Conservation (phyloP, 2,329 filamentous ascomycete species). For the Fusarium tricinctum region DNA sequence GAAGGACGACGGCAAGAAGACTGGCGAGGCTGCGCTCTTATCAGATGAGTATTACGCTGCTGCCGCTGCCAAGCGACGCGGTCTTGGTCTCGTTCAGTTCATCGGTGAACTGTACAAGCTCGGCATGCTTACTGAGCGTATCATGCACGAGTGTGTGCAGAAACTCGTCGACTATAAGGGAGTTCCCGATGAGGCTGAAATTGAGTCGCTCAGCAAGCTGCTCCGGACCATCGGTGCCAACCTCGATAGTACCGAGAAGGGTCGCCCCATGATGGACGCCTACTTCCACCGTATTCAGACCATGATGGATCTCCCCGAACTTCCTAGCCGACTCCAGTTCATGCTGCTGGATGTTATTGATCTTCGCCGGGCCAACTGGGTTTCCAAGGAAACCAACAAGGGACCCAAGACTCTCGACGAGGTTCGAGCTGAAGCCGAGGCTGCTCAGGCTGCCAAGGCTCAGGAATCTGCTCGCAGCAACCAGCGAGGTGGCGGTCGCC, state of each 20-base stretch:
- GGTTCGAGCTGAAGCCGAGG: constrained; percentile 86
- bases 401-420: constrained; percentile 97
- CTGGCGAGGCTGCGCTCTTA: constrained; percentile 82
- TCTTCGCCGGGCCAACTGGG: constrained; percentile 82
- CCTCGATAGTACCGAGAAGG: constrained; percentile 86
- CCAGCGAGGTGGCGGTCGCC: constrained; percentile 78
- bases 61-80: constrained; percentile 94
- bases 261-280: constrained; percentile 86
- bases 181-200: constrained; percentile 92
- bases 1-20: constrained; percentile 69
- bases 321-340: constrained; percentile 91
- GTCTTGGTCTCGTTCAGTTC: constrained; percentile 98
- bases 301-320: constrained; percentile 83
- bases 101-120: constrained; percentile 99
- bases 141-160: constrained; percentile 99
- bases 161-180: constrained; percentile 97
- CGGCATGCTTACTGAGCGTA: constrained; percentile 97
- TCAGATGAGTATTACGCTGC: constrained; percentile 97
- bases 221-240: constrained; percentile 91
- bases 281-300: constrained; percentile 92
- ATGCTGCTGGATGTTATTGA: constrained; percentile 98
- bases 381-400: constrained; percentile 90
- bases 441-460: constrained; percentile 83
- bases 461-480: constrained; percentile 75
- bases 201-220: constrained; percentile 95